Conservation (phyloP, 73 alveolate genomes). For the Tetrahymena elliotti region DNA sequence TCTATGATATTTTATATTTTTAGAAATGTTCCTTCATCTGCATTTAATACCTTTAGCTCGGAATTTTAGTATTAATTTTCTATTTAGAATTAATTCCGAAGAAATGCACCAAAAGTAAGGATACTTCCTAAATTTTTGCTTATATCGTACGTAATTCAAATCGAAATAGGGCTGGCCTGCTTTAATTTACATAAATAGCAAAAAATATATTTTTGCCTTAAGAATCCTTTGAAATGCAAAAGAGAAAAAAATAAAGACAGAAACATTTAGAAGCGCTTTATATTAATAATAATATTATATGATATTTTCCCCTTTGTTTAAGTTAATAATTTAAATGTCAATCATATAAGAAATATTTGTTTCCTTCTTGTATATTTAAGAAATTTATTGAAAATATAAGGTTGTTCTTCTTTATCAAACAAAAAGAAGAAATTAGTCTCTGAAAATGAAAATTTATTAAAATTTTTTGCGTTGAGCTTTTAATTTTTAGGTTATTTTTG, state of each 20-base stretch:
- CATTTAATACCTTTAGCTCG: neutral
- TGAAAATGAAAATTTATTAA: neutral
- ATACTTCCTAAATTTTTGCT: neutral
- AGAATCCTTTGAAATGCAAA: neutral
- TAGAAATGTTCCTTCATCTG: neutral
- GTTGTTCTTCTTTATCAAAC: too few relatives aligned
- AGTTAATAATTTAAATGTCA: too few relatives aligned
- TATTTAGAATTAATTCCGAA: neutral
- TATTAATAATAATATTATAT: too few relatives aligned
- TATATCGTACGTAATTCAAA: neutral
- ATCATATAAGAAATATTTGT: too few relatives aligned
- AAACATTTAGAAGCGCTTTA: neutral
- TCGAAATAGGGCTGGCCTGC: neutral
- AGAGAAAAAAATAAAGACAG: too few relatives aligned
- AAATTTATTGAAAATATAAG: too few relatives aligned
- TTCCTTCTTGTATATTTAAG: too few relatives aligned
- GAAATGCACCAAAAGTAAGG: neutral
- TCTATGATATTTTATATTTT: too few relatives aligned
- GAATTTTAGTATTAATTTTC: neutral
- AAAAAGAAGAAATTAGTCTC: too few relatives aligned
- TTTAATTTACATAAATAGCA: too few relatives aligned
- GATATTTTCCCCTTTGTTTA: neutral
- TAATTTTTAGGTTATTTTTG: too few relatives aligned
- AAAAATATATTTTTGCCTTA: neutral
- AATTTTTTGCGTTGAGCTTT: neutral